Percentiles rank a stretch among this genome's conserved stretches.
phyloP scores from a whole-genome alignment of 805 yeast species.

The Kodamaea lidongshanica region DNA sequence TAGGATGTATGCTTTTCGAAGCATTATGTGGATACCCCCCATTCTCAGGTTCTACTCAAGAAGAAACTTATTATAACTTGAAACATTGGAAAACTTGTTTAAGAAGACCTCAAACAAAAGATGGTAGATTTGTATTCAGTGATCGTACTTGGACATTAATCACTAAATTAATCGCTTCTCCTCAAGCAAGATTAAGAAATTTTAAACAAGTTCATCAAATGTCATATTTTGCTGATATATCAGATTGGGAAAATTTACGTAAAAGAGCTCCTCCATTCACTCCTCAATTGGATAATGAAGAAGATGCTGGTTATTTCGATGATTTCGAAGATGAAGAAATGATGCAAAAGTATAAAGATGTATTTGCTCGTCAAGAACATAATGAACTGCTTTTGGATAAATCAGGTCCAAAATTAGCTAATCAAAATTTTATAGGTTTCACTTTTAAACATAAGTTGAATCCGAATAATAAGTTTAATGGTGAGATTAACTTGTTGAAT shows the following conservation, averaged over 20 bases:
- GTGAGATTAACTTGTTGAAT: constrained; percentile 33
- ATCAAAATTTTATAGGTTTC: constrained; percentile 77
- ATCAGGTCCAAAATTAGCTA: constrained; percentile 3
- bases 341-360: constrained; percentile 97
- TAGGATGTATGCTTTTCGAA: constrained; percentile 96
- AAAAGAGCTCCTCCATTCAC: constrained; percentile 84
- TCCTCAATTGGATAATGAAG: constrained; percentile 94
- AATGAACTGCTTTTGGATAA: constrained; percentile 74
- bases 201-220: constrained; percentile 76
- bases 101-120: constrained; percentile 84
- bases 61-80: constrained; percentile 90
- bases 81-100: constrained; percentile 88
- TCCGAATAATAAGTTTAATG: constrained; percentile 44
- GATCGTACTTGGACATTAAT: constrained; percentile 95
- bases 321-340: constrained; percentile 94
- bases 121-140: constrained; percentile 86
- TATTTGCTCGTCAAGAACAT: constrained; percentile 83
- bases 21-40: constrained; percentile 97
- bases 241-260: constrained; percentile 66
- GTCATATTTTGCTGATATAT: constrained; percentile 75
- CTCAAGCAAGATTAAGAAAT: constrained; percentile 64
- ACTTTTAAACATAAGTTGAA: constrained; percentile 82
- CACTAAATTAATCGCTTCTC: constrained; percentile 72
- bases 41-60: constrained; percentile 86
- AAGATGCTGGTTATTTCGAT: constrained; percentile 98